These are phyloP conservation scores for Chaetomidium leptoderma DNA, from an alignment of 495 filamentous ascomycete genomes.

Conservation along the genomic window DNA sequence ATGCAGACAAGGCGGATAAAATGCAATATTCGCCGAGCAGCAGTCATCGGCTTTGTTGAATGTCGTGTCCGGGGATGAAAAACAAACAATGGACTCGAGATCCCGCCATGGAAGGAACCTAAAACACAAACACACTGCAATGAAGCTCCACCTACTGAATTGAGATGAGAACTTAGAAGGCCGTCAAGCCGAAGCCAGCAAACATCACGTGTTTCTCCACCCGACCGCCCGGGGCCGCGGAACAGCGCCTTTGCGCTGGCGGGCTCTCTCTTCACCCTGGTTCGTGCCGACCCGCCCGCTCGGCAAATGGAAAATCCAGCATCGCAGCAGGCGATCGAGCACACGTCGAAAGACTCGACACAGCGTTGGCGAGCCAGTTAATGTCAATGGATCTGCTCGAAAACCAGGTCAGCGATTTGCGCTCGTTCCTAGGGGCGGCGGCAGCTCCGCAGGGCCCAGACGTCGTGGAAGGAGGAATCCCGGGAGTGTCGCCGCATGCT, in stretches of 20 bases:
- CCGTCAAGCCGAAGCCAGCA: neutral
- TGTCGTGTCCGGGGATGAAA: no score
- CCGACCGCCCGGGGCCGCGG: neutral
- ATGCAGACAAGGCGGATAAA: no score
- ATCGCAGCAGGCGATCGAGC: neutral
- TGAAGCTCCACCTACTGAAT: no score
- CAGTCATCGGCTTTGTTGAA: no score
- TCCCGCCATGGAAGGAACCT: no score
- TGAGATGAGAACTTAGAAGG: neutral
- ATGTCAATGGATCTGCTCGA: slow-evolving; percentile 52
- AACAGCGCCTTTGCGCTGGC: neutral
- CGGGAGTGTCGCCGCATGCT: slow-evolving; percentile 20
- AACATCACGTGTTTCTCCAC: slow-evolving; percentile 15
- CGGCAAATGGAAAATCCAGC: neutral
- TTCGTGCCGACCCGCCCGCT: neutral
- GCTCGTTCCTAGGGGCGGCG: slow-evolving; percentile 39
- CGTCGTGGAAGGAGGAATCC: slow-evolving; percentile 21
- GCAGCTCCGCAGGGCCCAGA: slow-evolving; percentile 23
- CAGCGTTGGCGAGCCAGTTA: neutral
- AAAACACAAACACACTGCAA: no score
- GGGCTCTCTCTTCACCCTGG: neutral
- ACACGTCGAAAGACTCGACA: neutral
- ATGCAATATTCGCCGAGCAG: no score
- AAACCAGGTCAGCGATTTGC: slow-evolving; percentile 52
- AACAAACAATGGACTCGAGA: no score